These are phyloP conservation scores for Jimgerdemannia lactiflua DNA, from an alignment of 192 early-diverging fungal genomes.

Conservation along the genomic window DNA sequence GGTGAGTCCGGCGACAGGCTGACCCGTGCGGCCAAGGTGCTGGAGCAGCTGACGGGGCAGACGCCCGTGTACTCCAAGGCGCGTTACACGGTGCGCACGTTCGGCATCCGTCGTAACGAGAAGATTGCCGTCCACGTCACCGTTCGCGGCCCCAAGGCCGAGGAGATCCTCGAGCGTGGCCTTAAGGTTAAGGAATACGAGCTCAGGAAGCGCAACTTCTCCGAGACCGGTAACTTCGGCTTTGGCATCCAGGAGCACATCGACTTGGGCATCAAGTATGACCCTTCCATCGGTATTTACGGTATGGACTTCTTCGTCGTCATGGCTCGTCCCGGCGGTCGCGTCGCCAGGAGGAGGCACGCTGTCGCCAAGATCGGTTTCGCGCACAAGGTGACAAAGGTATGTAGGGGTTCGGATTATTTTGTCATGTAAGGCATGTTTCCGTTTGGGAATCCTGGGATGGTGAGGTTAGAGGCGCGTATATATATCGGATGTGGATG, in stretches of 20 bases:
- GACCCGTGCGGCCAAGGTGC: conserved; percentile 99
- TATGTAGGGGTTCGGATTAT: conserved; percentile 2
- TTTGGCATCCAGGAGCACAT: conserved; percentile 99
- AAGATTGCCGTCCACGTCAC: conserved; percentile 99
- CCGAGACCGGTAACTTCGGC: conserved; percentile 98
- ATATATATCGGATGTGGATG: no score
- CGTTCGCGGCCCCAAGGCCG: conserved; percentile 82
- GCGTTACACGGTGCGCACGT: conserved; percentile 99
- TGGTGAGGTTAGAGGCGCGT: neutral
- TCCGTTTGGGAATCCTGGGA: neutral
- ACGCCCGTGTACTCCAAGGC: conserved; percentile 99
- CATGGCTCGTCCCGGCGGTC: conserved; percentile 97
- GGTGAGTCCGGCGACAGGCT: conserved; percentile 99
- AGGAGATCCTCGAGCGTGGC: conserved; percentile 99
- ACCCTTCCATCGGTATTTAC: conserved; percentile 97
- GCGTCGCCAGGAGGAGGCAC: conserved; percentile 92
- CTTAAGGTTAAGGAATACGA: conserved; percentile 99
- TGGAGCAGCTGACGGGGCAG: conserved; percentile 99
- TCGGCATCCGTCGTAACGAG: conserved; percentile 99
- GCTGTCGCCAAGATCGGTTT: conserved; percentile 78
- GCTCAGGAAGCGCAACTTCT: conserved; percentile 94
- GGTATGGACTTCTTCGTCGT: conserved; percentile 72
- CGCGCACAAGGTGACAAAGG: conserved; percentile 88
- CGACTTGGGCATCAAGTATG: conserved; percentile 99
- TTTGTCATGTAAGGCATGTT: neutral